Conservation (phyloP, 352 stramenopile genomes). For the Pythium phragmitis region DNA sequence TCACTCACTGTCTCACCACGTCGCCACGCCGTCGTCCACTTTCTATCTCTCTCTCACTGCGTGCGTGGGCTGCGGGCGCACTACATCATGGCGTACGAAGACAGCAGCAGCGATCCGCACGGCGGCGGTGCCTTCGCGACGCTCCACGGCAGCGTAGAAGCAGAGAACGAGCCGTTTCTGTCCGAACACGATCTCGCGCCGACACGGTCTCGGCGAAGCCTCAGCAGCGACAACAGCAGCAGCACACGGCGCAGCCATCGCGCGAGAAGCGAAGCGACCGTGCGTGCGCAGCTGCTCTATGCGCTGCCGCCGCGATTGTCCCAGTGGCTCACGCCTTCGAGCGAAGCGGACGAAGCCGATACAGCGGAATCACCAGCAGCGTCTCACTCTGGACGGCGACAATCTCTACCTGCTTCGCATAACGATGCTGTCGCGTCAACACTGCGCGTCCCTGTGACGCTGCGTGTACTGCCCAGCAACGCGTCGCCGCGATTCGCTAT, state of each 20-base stretch:
- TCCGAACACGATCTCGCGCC: neutral
- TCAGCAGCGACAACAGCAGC: neutral
- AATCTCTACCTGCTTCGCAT: neutral
- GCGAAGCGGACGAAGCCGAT: neutral
- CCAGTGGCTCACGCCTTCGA: conserved; percentile 30
- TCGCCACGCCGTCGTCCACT: neutral
- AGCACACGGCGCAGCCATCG: neutral
- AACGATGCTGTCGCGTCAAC: neutral
- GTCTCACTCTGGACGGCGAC: neutral
- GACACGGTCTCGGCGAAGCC: neutral
- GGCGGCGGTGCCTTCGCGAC: neutral
- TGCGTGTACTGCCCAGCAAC: conserved; percentile 7
- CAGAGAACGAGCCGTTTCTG: conserved; percentile 11
- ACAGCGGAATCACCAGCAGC: too few relatives aligned
- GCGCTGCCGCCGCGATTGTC: conserved; percentile 29
- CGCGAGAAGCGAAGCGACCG: neutral
- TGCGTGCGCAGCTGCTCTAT: conserved; percentile 21
- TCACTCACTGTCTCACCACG: neutral
- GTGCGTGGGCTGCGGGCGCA: neutral
- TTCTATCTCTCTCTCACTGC: neutral
- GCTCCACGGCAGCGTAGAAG: neutral
- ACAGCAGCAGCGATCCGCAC: neutral
- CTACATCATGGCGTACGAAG: neutral
- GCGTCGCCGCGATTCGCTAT: neutral
- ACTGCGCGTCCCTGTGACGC: conserved; percentile 3